Percentiles rank a stretch among this genome's conserved stretches.
Conservation (phyloP, 768 basidiomycete species). For the Podaxis rugospora region DNA sequence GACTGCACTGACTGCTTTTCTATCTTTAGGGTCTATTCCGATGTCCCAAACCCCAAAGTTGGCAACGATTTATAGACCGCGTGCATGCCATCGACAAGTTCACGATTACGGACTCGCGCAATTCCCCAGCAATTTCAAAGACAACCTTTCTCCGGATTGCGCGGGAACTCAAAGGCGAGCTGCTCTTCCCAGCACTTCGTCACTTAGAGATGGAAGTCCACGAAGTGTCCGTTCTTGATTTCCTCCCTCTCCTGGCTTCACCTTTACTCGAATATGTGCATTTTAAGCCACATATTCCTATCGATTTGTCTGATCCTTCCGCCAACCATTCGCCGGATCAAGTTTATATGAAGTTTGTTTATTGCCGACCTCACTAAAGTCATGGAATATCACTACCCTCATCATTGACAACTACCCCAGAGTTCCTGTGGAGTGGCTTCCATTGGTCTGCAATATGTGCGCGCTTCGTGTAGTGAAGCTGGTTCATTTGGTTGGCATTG, state of each 20-base stretch:
- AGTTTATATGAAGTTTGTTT: neutral
- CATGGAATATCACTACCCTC: neutral
- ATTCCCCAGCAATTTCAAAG: neutral
- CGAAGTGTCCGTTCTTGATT: neutral
- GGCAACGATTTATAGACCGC: neutral
- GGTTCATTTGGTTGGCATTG: neutral
- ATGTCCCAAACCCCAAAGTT: neutral
- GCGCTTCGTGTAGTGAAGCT: neutral
- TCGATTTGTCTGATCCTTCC: neutral
- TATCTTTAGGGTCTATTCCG: neutral
- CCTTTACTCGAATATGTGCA: neutral
- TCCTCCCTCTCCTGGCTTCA: neutral
- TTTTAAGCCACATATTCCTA: too few relatives aligned
- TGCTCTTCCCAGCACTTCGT: neutral
- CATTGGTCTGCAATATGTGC: neutral
- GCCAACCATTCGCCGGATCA: neutral
- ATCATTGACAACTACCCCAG: neutral
- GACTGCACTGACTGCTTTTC: neutral
- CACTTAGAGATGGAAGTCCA: neutral
- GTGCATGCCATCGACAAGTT: neutral
- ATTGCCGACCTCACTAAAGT: neutral
- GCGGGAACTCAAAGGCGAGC: neutral
- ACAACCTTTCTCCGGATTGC: neutral
- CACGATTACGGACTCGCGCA: neutral
- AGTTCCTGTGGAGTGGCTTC: neutral